Base-by-base conservation (phyloP, 148 eudicot genomes). In the Persicaria tinctoria region DNA sequence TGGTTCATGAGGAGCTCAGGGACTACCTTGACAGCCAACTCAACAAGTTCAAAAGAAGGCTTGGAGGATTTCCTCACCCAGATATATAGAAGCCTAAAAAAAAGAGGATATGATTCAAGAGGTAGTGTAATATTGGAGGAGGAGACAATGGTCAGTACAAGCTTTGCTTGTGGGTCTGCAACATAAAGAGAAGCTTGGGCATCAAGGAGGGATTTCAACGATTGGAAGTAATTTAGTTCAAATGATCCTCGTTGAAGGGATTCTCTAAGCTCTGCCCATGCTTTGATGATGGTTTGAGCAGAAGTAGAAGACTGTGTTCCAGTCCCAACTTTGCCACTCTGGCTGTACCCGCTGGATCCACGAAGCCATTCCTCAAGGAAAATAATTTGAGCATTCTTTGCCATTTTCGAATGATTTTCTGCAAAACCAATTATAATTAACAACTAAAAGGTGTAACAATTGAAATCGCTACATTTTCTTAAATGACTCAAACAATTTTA, bases 101-200 rank as follows among this genome's bases (percentile, higher is more conserved):
- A 78, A 18, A 85, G 82, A 62, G 91, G 92, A 83, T 84, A 89
- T 75, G 95, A 84, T 75, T 92, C 92, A 77, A 46, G 74, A 9
- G 95, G 91, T 48, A 87, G 79, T 44, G 88, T 72, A 66, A 87
- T 72, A 18, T 76, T 73, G 57, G 78, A 56, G 70, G 89, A 84
- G 41, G 94, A 89, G 62, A 96, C 84, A 73, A 96, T 92, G 45
- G 97, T 79, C 75, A 90, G 46, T 0, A 96, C 41, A 76, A 96
- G 84, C 80, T 89, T 96, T 20, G 97, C 99, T 84, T 96, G 99
- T 49, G 99, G 99, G 59, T 96, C 99, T 5, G 99, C 91, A 60
- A 96, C 94, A 82, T 88, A 85, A 63, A 96, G 87, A 14, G 94
- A 84, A 48, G 78, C 74, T 76, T 87, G 86, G 68, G 86, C 86